A percentile compares a stretch with the other conserved stretches of the same genome.
phyloP scores from a whole-genome alignment of 495 filamentous ascomycete genomes.

The Staphylotrichum longicolle region DNA sequence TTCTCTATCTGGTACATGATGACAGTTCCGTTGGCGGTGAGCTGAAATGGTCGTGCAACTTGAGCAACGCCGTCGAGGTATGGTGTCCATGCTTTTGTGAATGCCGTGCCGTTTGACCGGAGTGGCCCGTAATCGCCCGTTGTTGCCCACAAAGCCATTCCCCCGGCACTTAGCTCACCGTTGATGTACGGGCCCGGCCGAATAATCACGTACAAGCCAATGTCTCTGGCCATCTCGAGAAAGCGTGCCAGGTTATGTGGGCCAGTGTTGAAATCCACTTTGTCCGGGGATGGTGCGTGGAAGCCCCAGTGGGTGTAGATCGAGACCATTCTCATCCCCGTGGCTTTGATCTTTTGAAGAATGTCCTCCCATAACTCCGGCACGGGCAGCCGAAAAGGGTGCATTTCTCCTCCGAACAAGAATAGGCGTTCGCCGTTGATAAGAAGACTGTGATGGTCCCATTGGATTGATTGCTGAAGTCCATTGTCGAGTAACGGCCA shows the following conservation, averaged over 20 bases:
- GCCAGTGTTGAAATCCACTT: constrained; percentile 56
- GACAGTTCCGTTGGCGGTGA: constrained; percentile 75
- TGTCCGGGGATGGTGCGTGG: constrained; percentile 43
- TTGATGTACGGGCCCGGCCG: constrained; percentile 51
- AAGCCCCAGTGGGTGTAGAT: constrained; percentile 78
- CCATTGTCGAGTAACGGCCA: constrained; percentile 55
- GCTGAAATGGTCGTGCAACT: constrained; percentile 50
- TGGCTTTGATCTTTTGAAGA: constrained; percentile 75
- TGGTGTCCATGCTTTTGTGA: constrained; percentile 53
- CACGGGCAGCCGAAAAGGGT: constrained; percentile 73
- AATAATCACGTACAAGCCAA: constrained; percentile 40
- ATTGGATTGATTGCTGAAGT: constrained; percentile 46
- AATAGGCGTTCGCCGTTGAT: constrained; percentile 68
- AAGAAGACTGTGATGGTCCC: constrained; percentile 72
- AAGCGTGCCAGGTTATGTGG: constrained; percentile 52
- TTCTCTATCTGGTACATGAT: constrained; percentile 80
- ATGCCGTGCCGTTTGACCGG: constrained; percentile 57
- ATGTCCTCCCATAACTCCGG: constrained; percentile 69
- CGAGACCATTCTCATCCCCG: constrained; percentile 71
- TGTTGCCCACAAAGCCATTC: constrained; percentile 60
- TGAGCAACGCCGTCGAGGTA: constrained; percentile 51
- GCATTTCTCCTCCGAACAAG: constrained; percentile 72
- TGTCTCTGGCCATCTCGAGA: not conserved
- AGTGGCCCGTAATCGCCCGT: constrained; percentile 60
- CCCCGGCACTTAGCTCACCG: constrained; percentile 56